Conservation (phyloP, 805 yeast species). For the Metschnikowia colocasiae region DNA sequence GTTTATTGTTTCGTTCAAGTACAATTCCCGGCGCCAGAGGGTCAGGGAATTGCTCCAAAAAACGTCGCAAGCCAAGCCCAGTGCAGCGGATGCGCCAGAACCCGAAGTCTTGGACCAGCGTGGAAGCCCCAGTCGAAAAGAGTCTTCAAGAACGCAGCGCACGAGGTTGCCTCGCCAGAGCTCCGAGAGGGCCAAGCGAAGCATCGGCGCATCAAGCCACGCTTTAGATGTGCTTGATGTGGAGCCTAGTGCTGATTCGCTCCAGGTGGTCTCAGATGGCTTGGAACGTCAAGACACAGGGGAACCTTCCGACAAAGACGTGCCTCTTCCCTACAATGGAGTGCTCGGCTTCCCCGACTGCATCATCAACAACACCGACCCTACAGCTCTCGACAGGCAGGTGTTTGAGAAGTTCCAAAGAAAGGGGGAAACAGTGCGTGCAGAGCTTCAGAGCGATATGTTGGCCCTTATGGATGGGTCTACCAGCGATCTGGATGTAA, state of each 20-base stretch:
- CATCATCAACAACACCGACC: constrained; percentile 58
- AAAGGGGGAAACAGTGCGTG: constrained; percentile 14
- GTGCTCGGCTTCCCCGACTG: constrained; percentile 56
- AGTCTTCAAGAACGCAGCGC: not conserved
- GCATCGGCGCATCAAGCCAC: not conserved
- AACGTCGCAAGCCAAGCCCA: not conserved
- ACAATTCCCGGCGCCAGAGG: constrained; percentile 1
- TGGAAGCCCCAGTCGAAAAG: not conserved
- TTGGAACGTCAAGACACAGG: not conserved
- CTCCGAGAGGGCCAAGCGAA: not conserved
- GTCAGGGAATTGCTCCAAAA: not conserved
- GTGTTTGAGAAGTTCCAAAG: constrained; percentile 35
- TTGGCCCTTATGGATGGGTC: constrained; percentile 4
- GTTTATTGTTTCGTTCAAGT: not conserved
- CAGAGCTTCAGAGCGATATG: constrained; percentile 25
- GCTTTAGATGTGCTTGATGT: not conserved
- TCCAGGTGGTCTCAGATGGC: not conserved
- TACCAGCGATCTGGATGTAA: constrained; percentile 15
- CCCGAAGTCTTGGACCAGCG: not conserved
- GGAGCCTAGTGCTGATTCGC: not conserved
- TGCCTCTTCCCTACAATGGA: constrained; percentile 59
- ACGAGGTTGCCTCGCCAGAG: not conserved
- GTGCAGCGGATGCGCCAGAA: not conserved
- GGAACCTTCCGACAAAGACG: not conserved
- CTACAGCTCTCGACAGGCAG: constrained; percentile 48